phyloP scores from a whole-genome alignment of 2,329 filamentous ascomycete genomes.

The Diaporthe sp. region DNA sequence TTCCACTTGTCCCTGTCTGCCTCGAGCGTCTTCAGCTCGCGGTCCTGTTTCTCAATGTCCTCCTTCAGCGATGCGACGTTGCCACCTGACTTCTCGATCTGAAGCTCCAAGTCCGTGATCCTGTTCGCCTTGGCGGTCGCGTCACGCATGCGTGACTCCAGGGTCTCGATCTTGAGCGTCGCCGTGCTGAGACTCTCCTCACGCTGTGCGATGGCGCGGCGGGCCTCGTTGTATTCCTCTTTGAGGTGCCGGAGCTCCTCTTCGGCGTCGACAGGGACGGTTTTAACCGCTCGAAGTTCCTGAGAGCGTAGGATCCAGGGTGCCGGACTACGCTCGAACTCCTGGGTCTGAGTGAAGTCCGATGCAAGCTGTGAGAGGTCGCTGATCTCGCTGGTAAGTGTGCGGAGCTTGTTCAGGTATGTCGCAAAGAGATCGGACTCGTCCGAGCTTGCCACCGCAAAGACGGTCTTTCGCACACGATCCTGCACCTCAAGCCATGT shows the following conservation, averaged over 20 bases:
- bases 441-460: conserved; percentile 64
- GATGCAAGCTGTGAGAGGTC: conserved; percentile 79
- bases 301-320: conserved; percentile 89
- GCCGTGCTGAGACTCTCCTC: conserved; percentile 89
- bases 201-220: conserved; percentile 77
- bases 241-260: conserved; percentile 86
- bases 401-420: conserved; percentile 76
- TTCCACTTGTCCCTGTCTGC: conserved; percentile 79
- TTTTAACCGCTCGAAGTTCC: conserved; percentile 86
- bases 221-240: conserved; percentile 84
- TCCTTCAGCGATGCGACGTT: conserved; percentile 69
- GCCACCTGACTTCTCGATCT: conserved; percentile 67
- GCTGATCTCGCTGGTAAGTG: conserved; percentile 73
- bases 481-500: conserved; percentile 76
- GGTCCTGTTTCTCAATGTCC: conserved; percentile 76
- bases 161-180: conserved; percentile 92
- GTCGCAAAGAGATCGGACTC: conserved; percentile 80
- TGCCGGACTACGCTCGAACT: conserved; percentile 81
- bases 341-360: conserved; percentile 79
- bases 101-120: conserved; percentile 75
- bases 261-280: conserved; percentile 84
- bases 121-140: conserved; percentile 81
- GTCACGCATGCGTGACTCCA: conserved; percentile 89
- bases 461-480: conserved; percentile 71
- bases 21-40: conserved; percentile 75